Evolutionary conservation across 306 rosid genomes (phyloP), one percentile per base, ranked within the genome.

Genomic region (Pterocarpus macrocarpus): DNA sequence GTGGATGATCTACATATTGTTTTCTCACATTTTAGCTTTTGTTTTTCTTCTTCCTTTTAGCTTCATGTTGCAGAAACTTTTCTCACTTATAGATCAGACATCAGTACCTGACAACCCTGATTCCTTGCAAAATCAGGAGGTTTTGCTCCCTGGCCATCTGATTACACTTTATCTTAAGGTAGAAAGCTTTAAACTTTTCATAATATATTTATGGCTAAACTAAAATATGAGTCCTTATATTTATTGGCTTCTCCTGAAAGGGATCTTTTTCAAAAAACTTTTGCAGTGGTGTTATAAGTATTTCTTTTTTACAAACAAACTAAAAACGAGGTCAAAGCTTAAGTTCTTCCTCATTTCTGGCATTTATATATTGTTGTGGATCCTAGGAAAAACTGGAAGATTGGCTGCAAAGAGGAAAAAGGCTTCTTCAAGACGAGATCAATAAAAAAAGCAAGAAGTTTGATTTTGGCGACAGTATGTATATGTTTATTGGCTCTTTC

Each of bases 51-150:
- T 35, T 41, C 52, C 49, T 64, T 70, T 69, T 59, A 95, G 99
- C 65, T 93, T 95, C 87, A 93, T 95, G 98, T 73, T 90, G 89
- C 98, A 91, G 90, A 95, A 93, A 59, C 99, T 95, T 77, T 93
- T 95, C 87, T 95, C 99, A 16, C 96, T 95, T 77, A 34, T 91
- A 71, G 99, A 95, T 87, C 96, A 90, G 83, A 95, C 97, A 17
- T 95, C 99, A 0, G 96, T 86, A 11, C 85, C 84, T 0, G 99
- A 95, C 92, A 95, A 90, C 77, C 87, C 97, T 17, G 99, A 95
- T 83, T 88, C 98, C 77, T 86, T 95, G 86, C 99, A 95, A 85
- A 95, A 95, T 77, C 99, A 93, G 41, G 99, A 95, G 69, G 96
- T 91, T 84, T 72, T 93, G 56, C 98, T 91, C 75, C 98, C 99